Evolutionary conservation across 176 grass and related monocot species (phyloP).

Genomic region (Lolium multiflorum): DNA sequence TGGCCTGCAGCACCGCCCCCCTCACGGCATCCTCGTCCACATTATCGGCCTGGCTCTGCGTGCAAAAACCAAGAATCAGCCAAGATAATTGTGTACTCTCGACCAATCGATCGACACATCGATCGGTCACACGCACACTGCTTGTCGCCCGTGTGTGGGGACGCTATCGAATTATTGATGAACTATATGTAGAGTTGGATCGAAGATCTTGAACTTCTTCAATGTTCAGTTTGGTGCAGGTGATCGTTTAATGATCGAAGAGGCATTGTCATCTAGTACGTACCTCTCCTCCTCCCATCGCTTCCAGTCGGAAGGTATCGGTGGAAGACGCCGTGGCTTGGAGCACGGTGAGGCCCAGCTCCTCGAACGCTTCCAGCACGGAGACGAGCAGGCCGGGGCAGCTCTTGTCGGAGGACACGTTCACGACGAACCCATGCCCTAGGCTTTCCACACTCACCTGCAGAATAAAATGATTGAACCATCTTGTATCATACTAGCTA

Average conservation of each 20-base stretch:
- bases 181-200: background rate
- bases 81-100: background rate
- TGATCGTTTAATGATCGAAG: constrained; percentile 17
- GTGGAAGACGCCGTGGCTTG: constrained; percentile 83
- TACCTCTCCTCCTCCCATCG: constrained; percentile 72
- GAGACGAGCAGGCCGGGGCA: constrained; percentile 76
- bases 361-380: constrained; percentile 79
- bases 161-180: constrained; percentile 7
- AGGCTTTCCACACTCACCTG: constrained; percentile 90
- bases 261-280: background rate
- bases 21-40: constrained; percentile 70
- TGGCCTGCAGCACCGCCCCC: constrained; percentile 78
- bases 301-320: constrained; percentile 75
- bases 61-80: constrained; percentile 29
- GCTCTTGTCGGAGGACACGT: constrained; percentile 77
- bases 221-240: background rate
- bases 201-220: background rate
- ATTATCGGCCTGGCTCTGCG: constrained; percentile 50
- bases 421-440: constrained; percentile 87
- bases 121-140: background rate
- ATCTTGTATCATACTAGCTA: background rate
- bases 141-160: background rate
- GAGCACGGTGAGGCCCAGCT: constrained; percentile 81
- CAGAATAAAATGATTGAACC: constrained; percentile 5
- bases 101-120: background rate